These are phyloP conservation scores for Chaetomium globosum DNA, from an alignment of 2,329 filamentous ascomycete genomes.

Conservation along the genomic window DNA sequence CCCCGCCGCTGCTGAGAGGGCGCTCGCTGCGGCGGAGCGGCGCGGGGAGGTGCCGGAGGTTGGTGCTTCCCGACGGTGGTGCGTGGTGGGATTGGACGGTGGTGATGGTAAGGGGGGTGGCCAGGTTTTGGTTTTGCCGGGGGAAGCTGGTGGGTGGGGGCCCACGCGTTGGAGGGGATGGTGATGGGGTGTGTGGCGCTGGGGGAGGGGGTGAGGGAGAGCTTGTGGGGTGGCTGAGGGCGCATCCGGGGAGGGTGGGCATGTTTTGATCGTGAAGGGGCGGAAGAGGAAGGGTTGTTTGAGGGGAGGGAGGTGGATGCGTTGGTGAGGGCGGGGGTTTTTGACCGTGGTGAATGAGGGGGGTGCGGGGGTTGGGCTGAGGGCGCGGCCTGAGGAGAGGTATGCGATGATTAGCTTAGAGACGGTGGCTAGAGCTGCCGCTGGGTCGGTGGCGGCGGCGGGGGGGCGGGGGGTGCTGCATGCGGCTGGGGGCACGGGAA, in stretches of 20 bases:
- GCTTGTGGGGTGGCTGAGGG: conserved; percentile 57
- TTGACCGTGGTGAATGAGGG: conserved; percentile 55
- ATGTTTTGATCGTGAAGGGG: conserved; percentile 22
- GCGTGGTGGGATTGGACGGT: conserved; percentile 33
- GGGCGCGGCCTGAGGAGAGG: conserved; percentile 54
- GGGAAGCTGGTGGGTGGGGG: conserved; percentile 63
- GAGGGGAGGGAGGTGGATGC: conserved; percentile 53
- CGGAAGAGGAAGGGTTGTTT: conserved; percentile 43
- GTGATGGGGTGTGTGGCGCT: conserved; percentile 42
- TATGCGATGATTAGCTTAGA: conserved; percentile 63
- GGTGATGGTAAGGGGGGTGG: conserved; percentile 25
- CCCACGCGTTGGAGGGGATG: conserved; percentile 57
- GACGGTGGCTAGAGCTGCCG: conserved; percentile 64
- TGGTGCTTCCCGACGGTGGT: conserved; percentile 51
- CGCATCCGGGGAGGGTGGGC: conserved; percentile 49
- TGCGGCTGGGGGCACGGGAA: conserved; percentile 58
- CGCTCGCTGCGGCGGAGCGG: conserved; percentile 62
- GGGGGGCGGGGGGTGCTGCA: conserved; percentile 69
- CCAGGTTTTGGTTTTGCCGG: neutral
- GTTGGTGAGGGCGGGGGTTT: conserved; percentile 69
- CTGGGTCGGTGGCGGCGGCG: conserved; percentile 69
- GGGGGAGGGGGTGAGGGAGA: conserved; percentile 49
- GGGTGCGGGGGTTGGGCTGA: conserved; percentile 26
- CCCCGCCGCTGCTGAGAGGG: conserved; percentile 67
- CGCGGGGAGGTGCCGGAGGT: conserved; percentile 61